Base-by-base conservation (phyloP, 371 early-diverging fungal species). In the Mucor plumbeus region DNA sequence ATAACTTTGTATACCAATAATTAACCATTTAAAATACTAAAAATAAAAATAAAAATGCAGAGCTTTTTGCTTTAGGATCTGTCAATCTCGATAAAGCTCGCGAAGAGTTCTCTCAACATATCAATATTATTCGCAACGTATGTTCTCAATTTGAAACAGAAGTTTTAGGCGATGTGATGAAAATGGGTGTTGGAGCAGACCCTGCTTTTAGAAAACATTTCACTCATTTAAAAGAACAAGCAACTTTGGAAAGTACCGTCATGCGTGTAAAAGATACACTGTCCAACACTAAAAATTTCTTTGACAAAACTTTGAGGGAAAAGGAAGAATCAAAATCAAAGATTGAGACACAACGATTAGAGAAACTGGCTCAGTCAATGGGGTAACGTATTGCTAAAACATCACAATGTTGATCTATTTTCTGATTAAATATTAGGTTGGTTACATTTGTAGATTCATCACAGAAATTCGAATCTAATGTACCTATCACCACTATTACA, bases 131-230 rank as follows among this genome's bases (percentile, higher is more conserved):
- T 50, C 85, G 88, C 31, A 76, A 84, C 15, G 76, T 84, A 17
- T 86, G 88, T 40, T 80, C 84, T 10, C 85, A 86, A 43, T 87
- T 87, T 56, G 86, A 86, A 55, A 82, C 82, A 8, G 86, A 86
- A 65, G 86, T 86, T 0, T 64, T 87, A 19, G 83, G 84, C n/a
- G 86, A 87, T 69, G 84, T 86, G 8, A 77, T 85, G 64, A 85
- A 82, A 47, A 80, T 83, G 67, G 84, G 88, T 11, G 80, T 78
- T 5, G 85, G 86, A 3, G 83, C 79, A 17, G 82, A 84, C 56
- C 76, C 85, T 17, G 79, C 85, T 2, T 84, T 87, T 56, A 73
- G 82, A 17, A 87, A 84, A 62, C 86, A 87, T 63, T 82, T 86
- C 41, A 82, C 84, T 3, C 79, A 86, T 17, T 74, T 87, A 21